A percentile compares a stretch with the other conserved stretches of the same genome.
phyloP scores from a whole-genome alignment of 2,329 filamentous ascomycete genomes.

The Colletotrichum spinosum region DNA sequence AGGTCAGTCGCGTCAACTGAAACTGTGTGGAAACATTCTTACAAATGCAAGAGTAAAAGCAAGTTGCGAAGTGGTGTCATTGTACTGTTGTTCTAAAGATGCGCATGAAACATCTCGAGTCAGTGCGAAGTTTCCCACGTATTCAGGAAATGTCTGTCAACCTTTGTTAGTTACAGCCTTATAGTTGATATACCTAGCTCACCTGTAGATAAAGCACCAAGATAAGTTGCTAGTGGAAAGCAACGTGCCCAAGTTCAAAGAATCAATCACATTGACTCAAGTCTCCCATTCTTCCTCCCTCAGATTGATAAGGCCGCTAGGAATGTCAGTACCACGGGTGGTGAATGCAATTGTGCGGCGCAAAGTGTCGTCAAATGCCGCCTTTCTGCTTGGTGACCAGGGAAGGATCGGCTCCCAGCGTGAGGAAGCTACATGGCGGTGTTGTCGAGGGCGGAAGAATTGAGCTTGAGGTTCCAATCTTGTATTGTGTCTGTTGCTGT shows the following conservation, averaged over 20 bases:
- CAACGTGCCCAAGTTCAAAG: no score
- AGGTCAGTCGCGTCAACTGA: no score
- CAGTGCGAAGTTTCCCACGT: no score
- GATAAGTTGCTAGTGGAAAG: no score
- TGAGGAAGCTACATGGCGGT: background rate
- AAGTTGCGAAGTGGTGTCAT: background rate
- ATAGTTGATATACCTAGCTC: no score
- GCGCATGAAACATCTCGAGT: no score
- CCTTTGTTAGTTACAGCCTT: no score
- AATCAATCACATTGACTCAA: background rate
- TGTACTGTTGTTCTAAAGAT: no score
- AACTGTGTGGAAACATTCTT: background rate
- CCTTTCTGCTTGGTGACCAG: slow-evolving; percentile 18
- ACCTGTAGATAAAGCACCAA: no score
- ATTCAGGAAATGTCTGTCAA: no score
- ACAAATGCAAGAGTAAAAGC: background rate
- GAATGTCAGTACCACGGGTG: slow-evolving; percentile 1
- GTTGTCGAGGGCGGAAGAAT: background rate
- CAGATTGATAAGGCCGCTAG: slow-evolving; percentile 5
- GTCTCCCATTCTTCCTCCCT: background rate
- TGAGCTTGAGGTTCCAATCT: background rate
- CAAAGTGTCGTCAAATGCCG: background rate
- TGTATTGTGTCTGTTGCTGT: background rate
- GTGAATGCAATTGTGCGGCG: background rate
- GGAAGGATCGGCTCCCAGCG: slow-evolving; percentile 16